Evolutionary conservation across 2,329 filamentous ascomycete species (phyloP).

Genomic region (Arthroderma sp.): DNA sequence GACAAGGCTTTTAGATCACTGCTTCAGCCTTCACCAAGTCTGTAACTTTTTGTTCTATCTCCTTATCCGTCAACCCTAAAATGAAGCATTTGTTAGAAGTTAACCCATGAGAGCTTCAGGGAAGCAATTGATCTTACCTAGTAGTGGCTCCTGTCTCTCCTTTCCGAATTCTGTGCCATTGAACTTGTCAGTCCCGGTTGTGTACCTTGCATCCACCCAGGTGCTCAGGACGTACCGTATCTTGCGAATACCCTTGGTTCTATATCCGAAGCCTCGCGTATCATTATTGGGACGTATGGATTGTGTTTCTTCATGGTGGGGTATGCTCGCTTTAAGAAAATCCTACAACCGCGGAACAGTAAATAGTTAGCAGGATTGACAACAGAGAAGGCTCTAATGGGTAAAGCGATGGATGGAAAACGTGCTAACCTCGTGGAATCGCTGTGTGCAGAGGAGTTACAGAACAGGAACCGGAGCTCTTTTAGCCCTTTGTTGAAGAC

Average conservation of each 20-base stretch:
- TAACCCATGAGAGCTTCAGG: background rate
- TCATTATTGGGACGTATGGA: constrained; percentile 81
- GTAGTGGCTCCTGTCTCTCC: constrained; percentile 52
- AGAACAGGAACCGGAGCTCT: constrained; percentile 95
- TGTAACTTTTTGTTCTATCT: constrained; percentile 56
- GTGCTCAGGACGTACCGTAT: constrained; percentile 53
- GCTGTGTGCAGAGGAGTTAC: constrained; percentile 85
- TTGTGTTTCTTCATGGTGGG: constrained; percentile 99
- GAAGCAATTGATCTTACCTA: constrained; percentile 32
- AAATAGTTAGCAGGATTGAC: too few relatives aligned
- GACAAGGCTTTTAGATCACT: too few relatives aligned
- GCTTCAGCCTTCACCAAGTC: constrained; percentile 43
- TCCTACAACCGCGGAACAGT: constrained; percentile 29
- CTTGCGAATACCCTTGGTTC: constrained; percentile 78
- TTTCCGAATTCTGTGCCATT: constrained; percentile 47
- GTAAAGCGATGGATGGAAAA: too few relatives aligned
- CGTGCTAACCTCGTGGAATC: constrained; percentile 64
- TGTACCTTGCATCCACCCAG: too few relatives aligned
- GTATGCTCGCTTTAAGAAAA: constrained; percentile 82
- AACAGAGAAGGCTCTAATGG: too few relatives aligned
- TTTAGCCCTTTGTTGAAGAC: constrained; percentile 78
- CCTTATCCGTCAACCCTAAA: constrained; percentile 53
- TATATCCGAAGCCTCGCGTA: constrained; percentile 79
- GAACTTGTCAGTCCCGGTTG: background rate
- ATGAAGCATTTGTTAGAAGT: constrained; percentile 9